phyloP scores from a whole-genome alignment of 352 stramenopile genomes.

The Pythium volutum region DNA sequence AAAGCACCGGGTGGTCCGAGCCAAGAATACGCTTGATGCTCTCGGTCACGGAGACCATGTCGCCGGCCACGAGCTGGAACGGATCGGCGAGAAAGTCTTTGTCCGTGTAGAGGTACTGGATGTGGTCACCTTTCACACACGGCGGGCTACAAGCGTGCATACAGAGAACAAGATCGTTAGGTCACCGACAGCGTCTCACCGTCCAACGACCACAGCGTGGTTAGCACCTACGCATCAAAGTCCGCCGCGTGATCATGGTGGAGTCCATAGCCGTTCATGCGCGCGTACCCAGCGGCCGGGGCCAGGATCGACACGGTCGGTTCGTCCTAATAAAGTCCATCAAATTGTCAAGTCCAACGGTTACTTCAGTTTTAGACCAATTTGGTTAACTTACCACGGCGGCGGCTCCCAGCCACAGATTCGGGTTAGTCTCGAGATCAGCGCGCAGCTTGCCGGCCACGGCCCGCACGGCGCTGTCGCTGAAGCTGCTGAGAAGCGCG shows the following conservation, averaged over 20 bases:
- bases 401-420: conserved; percentile 75
- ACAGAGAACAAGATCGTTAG: conserved; percentile 6
- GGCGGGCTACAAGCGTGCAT: conserved; percentile 11
- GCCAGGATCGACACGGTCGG: conserved; percentile 83
- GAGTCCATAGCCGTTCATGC: conserved; percentile 27
- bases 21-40: conserved; percentile 96
- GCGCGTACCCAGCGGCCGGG: conserved; percentile 58
- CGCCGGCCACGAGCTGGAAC: conserved; percentile 89
- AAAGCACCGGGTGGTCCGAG: conserved; percentile 96
- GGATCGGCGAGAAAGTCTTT: conserved; percentile 76
- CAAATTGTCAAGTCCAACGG: neutral
- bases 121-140: conserved; percentile 28
- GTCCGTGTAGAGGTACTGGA: conserved; percentile 56
- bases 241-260: conserved; percentile 40
- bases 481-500: conserved; percentile 46
- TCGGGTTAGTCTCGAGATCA: conserved; percentile 77
- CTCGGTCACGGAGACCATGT: conserved; percentile 91
- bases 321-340: conserved; percentile 43
- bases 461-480: conserved; percentile 58
- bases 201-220: neutral
- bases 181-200: neutral
- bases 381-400: conserved; percentile 54
- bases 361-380: neutral
- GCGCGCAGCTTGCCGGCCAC: conserved; percentile 55
- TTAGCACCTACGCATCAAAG: conserved; percentile 32